Conservation (phyloP, 495 filamentous ascomycete species). For the Clavariopsis aquatica region DNA sequence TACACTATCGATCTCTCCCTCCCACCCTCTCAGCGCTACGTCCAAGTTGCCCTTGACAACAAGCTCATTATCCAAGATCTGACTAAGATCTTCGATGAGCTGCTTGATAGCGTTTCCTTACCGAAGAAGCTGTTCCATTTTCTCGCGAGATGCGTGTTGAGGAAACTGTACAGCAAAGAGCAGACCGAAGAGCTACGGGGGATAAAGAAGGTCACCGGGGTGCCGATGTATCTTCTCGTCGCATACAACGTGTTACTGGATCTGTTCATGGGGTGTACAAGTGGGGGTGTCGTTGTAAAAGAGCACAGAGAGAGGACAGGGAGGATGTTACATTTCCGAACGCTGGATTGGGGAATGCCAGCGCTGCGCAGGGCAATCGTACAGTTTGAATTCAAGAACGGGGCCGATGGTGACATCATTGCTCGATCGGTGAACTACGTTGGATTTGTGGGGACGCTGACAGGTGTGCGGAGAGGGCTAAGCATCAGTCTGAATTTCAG, state of each 20-base stretch:
- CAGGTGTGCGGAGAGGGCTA: conserved; percentile 56
- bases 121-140: conserved; percentile 29
- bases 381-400: conserved; percentile 57
- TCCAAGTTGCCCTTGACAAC: conserved; percentile 51
- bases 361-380: conserved; percentile 57
- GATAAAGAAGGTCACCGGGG: conserved; percentile 54
- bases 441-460: conserved; percentile 64
- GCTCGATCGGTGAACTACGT: conserved; percentile 63
- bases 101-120: conserved; percentile 31
- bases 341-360: conserved; percentile 70
- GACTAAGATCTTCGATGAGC: conserved; percentile 53
- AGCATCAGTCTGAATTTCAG: conserved; percentile 68
- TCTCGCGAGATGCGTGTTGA: conserved; percentile 43
- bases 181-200: conserved; percentile 64
- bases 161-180: conserved; percentile 55
- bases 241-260: conserved; percentile 65
- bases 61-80: conserved; percentile 48
- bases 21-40: conserved; percentile 58
- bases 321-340: conserved; percentile 64
- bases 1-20: conserved; percentile 62
- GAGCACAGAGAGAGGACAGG: conserved; percentile 25
- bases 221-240: conserved; percentile 61
- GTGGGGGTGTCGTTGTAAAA: conserved; percentile 52
- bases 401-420: conserved; percentile 46
- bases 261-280: conserved; percentile 66